These are phyloP conservation scores for Olyra latifolia DNA, from an alignment of 176 grass and related monocot genomes.

Conservation along the genomic window DNA sequence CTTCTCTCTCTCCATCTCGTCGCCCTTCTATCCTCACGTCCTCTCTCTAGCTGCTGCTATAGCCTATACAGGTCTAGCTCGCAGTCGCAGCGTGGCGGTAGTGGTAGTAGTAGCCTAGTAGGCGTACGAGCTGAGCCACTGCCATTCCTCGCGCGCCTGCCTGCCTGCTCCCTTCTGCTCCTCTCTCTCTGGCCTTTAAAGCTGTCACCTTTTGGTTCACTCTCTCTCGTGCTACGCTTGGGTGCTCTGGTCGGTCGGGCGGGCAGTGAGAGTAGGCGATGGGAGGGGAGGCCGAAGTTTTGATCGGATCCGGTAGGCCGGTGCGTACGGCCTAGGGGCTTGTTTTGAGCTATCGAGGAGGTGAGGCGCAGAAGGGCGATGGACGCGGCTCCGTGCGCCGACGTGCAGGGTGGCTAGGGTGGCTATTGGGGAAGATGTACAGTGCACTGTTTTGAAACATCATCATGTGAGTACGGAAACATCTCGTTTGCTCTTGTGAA, in stretches of 20 bases:
- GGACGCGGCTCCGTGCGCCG: constrained; percentile 48
- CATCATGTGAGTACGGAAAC: too few species aligned
- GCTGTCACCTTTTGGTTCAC: constrained; percentile 61
- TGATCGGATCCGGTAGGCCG: constrained; percentile 15
- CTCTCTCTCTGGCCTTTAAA: constrained; percentile 57
- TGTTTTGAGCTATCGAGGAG: not conserved
- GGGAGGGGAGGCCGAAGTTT: not conserved
- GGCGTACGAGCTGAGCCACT: constrained; percentile 26
- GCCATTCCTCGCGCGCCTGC: constrained; percentile 29
- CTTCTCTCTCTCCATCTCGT: not conserved
- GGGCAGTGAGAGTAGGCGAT: not conserved
- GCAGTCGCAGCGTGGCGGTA: not conserved
- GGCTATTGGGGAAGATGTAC: too few species aligned
- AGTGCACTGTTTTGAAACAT: too few species aligned
- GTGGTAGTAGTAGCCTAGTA: constrained; percentile 8
- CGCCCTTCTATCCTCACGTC: not conserved
- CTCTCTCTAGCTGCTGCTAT: not conserved
- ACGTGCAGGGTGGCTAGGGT: not conserved
- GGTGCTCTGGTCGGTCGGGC: not conserved
- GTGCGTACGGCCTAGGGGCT: not conserved
- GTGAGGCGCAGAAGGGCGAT: constrained; percentile 33
- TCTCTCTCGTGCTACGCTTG: constrained; percentile 3
- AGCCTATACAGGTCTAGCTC: not conserved
- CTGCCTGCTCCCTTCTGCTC: constrained; percentile 30
- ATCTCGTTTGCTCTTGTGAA: too few species aligned